Evolutionary conservation across 1,139 yeast species (phyloP).

Genomic region (Pichia sp.): DNA sequence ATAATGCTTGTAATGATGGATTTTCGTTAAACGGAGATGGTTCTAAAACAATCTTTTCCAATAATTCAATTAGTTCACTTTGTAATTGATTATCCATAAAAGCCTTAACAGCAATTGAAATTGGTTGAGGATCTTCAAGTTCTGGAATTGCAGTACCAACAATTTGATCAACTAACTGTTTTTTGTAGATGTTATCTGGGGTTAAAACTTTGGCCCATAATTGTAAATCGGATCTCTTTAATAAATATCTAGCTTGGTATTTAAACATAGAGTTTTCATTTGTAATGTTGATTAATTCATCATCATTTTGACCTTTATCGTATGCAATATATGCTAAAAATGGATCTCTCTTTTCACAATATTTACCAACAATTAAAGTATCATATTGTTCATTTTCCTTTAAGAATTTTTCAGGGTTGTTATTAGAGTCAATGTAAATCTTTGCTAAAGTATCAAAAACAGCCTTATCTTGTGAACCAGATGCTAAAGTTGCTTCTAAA

Average conservation of each 20-base stretch:
- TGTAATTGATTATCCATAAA: slow-evolving; percentile 96
- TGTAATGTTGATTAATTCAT: slow-evolving; percentile 82
- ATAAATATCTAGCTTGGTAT: slow-evolving; percentile 93
- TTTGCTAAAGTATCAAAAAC: slow-evolving; percentile 93
- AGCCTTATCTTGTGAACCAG: slow-evolving; percentile 87
- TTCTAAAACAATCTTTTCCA: slow-evolving; percentile 92
- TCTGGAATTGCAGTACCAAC: slow-evolving; percentile 97
- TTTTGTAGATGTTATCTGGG: slow-evolving; percentile 76
- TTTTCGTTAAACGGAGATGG: slow-evolving; percentile 96
- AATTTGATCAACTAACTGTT: slow-evolving; percentile 87
- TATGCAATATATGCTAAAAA: slow-evolving; percentile 95
- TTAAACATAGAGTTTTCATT: slow-evolving; percentile 98
- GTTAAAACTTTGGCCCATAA: slow-evolving; percentile 78
- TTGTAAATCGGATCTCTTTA: slow-evolving; percentile 72
- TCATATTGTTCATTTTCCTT: slow-evolving; percentile 86
- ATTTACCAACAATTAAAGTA: slow-evolving; percentile 90
- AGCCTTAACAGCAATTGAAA: slow-evolving; percentile 91
- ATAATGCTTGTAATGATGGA: slow-evolving; percentile 86
- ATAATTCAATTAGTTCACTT: slow-evolving; percentile 82
- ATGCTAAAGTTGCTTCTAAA: slow-evolving; percentile 80
- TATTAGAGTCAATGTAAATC: slow-evolving; percentile 95
- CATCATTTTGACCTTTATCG: slow-evolving; percentile 90
- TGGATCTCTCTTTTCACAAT: slow-evolving; percentile 99
- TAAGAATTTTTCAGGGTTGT: slow-evolving; percentile 94
- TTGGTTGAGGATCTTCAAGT: slow-evolving; percentile 90